These are phyloP conservation scores for Apiotrichum veenhuisii DNA, from an alignment of 1,284 basidiomycete species.

Conservation along the genomic window DNA sequence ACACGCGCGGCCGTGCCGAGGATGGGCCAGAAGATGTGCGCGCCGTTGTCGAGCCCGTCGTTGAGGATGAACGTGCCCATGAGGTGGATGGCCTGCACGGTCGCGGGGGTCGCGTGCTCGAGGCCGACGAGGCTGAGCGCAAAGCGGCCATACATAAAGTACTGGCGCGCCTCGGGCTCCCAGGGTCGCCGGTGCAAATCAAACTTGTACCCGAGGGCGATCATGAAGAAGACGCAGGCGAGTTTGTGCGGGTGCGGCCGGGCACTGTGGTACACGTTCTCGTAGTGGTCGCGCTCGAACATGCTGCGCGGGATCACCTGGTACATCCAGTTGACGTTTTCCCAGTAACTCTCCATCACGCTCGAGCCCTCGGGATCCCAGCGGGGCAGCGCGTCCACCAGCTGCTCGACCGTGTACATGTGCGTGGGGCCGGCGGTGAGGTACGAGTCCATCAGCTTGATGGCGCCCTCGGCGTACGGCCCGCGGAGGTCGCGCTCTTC, in stretches of 20 bases:
- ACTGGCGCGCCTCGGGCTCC: conserved; percentile 37
- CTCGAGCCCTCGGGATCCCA: conserved; percentile 41
- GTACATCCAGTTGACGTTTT: conserved; percentile 50
- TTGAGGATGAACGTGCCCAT: conserved; percentile 48
- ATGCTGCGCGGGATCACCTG: conserved; percentile 38
- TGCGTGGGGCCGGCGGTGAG: background rate
- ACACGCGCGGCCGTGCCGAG: conserved; percentile 43
- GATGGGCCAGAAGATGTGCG: conserved; percentile 48
- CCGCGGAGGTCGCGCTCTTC: background rate
- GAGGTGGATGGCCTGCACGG: conserved; percentile 45
- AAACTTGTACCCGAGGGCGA: conserved; percentile 48
- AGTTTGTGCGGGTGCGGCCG: conserved; percentile 44
- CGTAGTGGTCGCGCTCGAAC: conserved; percentile 43
- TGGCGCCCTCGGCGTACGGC: conserved; percentile 1
- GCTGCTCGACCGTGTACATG: conserved; percentile 20
- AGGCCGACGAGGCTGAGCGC: conserved; percentile 40
- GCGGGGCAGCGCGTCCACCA: conserved; percentile 36
- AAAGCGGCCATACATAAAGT: conserved; percentile 41
- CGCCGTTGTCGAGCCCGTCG: conserved; percentile 43
- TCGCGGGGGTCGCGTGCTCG: conserved; percentile 42
- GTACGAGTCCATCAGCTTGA: conserved; percentile 1
- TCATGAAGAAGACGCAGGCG: conserved; percentile 47
- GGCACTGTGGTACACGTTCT: conserved; percentile 36
- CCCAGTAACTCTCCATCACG: conserved; percentile 43
- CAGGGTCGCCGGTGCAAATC: conserved; percentile 42